Evolutionary conservation across 2,329 filamentous ascomycete genomes (phyloP).

Genomic region (Penicillium sp.): DNA sequence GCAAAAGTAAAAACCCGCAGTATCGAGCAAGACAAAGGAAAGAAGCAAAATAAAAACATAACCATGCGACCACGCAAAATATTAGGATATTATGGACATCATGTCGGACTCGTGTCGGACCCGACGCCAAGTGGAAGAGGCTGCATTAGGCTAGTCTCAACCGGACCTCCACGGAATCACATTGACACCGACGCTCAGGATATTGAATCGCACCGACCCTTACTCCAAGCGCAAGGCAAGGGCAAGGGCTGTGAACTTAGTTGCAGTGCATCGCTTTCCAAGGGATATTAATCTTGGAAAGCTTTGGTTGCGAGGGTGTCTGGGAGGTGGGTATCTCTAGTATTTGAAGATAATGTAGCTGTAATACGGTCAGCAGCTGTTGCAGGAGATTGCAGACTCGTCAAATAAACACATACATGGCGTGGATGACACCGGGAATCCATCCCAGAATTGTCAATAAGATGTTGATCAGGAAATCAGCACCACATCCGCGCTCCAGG

Average conservation of each 20-base stretch:
- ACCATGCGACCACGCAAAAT: slow-evolving; percentile 18
- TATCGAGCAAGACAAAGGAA: slow-evolving; percentile 17
- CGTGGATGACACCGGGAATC: slow-evolving; percentile 86
- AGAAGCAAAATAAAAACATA: slow-evolving; percentile 9
- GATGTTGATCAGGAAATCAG: slow-evolving; percentile 90
- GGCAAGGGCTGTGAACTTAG: not conserved
- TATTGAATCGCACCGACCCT: slow-evolving; percentile 8
- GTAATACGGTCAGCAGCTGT: slow-evolving; percentile 20
- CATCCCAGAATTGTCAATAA: slow-evolving; percentile 75
- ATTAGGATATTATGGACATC: slow-evolving; percentile 24
- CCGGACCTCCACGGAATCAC: slow-evolving; percentile 32
- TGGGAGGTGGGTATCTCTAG: slow-evolving; percentile 46
- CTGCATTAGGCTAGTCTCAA: slow-evolving; percentile 26
- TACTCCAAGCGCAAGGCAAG: not conserved
- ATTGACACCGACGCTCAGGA: slow-evolving; percentile 14
- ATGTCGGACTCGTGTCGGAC: slow-evolving; percentile 8
- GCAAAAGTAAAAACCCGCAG: slow-evolving; percentile 22
- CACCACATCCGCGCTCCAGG: slow-evolving; percentile 85
- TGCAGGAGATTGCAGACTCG: not conserved
- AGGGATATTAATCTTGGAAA: not conserved
- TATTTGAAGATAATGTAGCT: slow-evolving; percentile 88
- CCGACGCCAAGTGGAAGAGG: slow-evolving; percentile 24
- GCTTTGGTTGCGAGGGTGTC: not conserved
- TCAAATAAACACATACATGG: slow-evolving; percentile 59
- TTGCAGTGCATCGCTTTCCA: not conserved